Evolutionary conservation across 352 stramenopile genomes (phyloP).

Genomic region (Phytophthora tubulina): DNA sequence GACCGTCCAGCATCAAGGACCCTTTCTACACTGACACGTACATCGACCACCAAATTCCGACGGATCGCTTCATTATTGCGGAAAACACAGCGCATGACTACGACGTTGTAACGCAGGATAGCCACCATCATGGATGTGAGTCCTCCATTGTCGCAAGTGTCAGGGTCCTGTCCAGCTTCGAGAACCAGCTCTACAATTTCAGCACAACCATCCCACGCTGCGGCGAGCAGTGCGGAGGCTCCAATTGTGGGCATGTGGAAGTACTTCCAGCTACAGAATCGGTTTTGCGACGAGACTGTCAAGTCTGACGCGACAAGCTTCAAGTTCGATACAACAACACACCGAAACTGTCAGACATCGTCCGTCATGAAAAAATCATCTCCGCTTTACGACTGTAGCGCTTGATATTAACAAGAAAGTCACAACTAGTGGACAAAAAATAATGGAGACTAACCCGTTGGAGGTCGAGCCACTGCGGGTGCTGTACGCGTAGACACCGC

Average conservation of each 20-base stretch:
- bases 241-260: slow-evolving; percentile 39
- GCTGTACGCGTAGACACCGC: slow-evolving; percentile 10
- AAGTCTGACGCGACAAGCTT: slow-evolving; percentile 16
- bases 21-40: slow-evolving; percentile 6
- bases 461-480: slow-evolving; percentile 36
- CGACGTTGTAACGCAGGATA: slow-evolving; percentile 35
- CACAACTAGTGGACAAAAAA: too few relatives aligned
- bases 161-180: slow-evolving; percentile 30
- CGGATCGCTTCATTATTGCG: slow-evolving; percentile 24
- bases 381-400: too few relatives aligned
- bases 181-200: slow-evolving; percentile 27
- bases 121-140: slow-evolving; percentile 40
- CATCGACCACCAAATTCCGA: slow-evolving; percentile 37
- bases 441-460: slow-evolving; percentile 4
- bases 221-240: slow-evolving; percentile 28
- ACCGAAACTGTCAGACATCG: slow-evolving; percentile 26
- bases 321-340: slow-evolving; percentile 19
- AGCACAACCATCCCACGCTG: slow-evolving; percentile 30
- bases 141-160: slow-evolving; percentile 26
- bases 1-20: too few relatives aligned
- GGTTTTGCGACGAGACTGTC: background rate
- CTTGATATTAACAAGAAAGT: too few relatives aligned
- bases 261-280: slow-evolving; percentile 34
- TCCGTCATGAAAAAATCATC: background rate
- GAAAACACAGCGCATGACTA: slow-evolving; percentile 41